Percentiles rank a stretch among this genome's conserved stretches.
Evolutionary conservation across 768 basidiomycete genomes (phyloP).

Genomic region (Exsudoporus frostii): DNA sequence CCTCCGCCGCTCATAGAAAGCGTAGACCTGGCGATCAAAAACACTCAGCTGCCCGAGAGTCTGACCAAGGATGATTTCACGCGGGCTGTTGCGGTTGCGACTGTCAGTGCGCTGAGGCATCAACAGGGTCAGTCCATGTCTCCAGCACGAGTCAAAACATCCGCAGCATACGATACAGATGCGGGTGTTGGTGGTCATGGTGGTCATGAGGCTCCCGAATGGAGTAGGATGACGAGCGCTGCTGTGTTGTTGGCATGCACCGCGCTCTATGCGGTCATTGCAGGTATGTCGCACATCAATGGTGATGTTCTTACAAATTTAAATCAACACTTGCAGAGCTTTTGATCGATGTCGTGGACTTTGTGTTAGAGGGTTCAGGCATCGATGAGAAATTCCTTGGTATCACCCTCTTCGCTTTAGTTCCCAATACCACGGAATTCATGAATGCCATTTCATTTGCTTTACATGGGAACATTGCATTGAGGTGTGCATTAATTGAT

Average conservation of each 20-base stretch:
- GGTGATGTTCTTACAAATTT: background rate
- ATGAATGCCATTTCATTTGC: conserved; percentile 99
- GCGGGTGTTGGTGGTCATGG: conserved; percentile 57
- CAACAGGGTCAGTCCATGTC: conserved; percentile 58
- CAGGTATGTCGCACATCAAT: conserved; percentile 55
- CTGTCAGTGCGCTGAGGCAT: conserved; percentile 85
- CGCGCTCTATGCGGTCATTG: conserved; percentile 89
- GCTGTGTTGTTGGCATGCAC: conserved; percentile 90
- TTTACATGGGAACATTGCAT: conserved; percentile 91
- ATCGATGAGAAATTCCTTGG: conserved; percentile 98
- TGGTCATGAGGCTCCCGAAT: conserved; percentile 94
- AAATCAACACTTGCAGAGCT: conserved; percentile 55
- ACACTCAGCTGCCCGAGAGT: conserved; percentile 50
- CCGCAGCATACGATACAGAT: conserved; percentile 38
- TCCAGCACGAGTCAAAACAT: conserved; percentile 44
- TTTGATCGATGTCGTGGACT: conserved; percentile 92
- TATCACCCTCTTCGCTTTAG: conserved; percentile 92
- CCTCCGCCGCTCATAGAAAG: conserved; percentile 62
- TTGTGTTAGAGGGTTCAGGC: conserved; percentile 83
- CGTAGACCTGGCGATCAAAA: conserved; percentile 75
- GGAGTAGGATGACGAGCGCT: conserved; percentile 88
- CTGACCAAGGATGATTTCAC: conserved; percentile 89
- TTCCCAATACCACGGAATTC: conserved; percentile 98
- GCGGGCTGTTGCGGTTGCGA: conserved; percentile 89
- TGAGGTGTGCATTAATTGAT: conserved; percentile 59